Evolutionary conservation across 768 basidiomycete species (phyloP).

Genomic region (Boletus bicolor): DNA sequence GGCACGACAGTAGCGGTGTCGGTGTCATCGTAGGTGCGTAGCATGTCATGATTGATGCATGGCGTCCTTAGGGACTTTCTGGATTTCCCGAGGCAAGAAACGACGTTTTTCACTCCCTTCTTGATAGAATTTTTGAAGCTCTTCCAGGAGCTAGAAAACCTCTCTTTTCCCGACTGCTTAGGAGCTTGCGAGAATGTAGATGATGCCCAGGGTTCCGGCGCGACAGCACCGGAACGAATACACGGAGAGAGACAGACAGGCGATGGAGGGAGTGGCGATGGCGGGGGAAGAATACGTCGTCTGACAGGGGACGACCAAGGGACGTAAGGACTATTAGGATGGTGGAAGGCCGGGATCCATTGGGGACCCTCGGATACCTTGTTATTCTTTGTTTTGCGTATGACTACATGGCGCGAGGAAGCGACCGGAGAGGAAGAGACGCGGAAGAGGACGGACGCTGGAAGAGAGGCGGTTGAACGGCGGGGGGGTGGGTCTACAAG

Average conservation of each 20-base stretch:
- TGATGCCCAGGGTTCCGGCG: conserved; percentile 40
- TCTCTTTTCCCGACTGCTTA: conserved; percentile 19
- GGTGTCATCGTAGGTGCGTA: conserved; percentile 7
- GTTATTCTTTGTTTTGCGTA: conserved; percentile 17
- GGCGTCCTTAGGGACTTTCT: conserved; percentile 12
- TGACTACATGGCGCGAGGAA: conserved; percentile 9
- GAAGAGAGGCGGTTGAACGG: conserved; percentile 10
- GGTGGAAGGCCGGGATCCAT: conserved; percentile 39
- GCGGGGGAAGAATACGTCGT: conserved; percentile 41
- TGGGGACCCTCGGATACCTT: conserved; percentile 29
- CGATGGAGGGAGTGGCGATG: conserved; percentile 32
- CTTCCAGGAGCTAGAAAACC: conserved; percentile 27
- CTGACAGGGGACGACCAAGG: conserved; percentile 45
- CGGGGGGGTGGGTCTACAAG: conserved; percentile 5
- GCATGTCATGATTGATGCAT: conserved; percentile 8
- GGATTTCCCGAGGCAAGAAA: conserved; percentile 17
- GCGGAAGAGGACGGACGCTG: conserved; percentile 17
- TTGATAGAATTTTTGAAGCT: conserved; percentile 33
- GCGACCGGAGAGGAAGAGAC: conserved; percentile 15
- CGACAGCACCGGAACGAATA: conserved; percentile 39
- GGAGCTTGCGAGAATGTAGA: conserved; percentile 18
- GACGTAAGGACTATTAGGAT: conserved; percentile 56
- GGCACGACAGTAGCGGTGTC: background rate
- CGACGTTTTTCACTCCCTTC: conserved; percentile 23
- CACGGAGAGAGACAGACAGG: conserved; percentile 34